These are phyloP conservation scores for Cercospora brassicicola DNA, from an alignment of 2,329 filamentous ascomycete genomes.

Conservation along the genomic window DNA sequence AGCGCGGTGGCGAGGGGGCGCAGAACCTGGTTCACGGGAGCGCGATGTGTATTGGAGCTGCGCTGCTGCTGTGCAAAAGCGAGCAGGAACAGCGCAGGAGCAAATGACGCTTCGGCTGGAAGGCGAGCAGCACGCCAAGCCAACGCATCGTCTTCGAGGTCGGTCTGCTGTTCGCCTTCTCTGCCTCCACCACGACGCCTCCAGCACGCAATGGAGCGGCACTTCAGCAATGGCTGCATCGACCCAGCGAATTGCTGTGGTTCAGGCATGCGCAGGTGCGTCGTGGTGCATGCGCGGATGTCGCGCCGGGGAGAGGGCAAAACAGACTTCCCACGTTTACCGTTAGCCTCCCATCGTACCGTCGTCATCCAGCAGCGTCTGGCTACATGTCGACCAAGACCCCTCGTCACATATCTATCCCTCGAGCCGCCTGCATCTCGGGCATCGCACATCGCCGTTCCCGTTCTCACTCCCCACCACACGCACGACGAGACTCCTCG, in stretches of 20 bases:
- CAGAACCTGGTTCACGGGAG: background rate
- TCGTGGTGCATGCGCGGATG: background rate
- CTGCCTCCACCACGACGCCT: background rate
- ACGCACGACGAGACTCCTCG: background rate
- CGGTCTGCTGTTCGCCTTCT: background rate
- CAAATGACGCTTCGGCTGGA: background rate
- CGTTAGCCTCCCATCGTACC: background rate
- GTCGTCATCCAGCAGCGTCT: background rate
- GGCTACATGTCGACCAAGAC: background rate
- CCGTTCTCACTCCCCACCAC: background rate
- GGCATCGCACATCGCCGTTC: background rate
- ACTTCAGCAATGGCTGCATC: background rate
- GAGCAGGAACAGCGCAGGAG: background rate
- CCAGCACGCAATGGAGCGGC: background rate
- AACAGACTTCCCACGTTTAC: slow-evolving; percentile 1
- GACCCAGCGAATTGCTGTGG: background rate
- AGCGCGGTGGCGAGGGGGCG: background rate
- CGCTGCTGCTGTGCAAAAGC: background rate
- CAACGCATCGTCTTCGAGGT: background rate
- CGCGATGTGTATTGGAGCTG: background rate
- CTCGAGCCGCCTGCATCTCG: background rate
- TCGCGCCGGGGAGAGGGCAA: background rate
- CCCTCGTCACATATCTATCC: background rate
- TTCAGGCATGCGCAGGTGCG: background rate
- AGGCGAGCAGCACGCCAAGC: background rate